These are phyloP conservation scores for Oligophagozyma castellii DNA, from an alignment of 1,139 yeast genomes.

Conservation along the genomic window DNA sequence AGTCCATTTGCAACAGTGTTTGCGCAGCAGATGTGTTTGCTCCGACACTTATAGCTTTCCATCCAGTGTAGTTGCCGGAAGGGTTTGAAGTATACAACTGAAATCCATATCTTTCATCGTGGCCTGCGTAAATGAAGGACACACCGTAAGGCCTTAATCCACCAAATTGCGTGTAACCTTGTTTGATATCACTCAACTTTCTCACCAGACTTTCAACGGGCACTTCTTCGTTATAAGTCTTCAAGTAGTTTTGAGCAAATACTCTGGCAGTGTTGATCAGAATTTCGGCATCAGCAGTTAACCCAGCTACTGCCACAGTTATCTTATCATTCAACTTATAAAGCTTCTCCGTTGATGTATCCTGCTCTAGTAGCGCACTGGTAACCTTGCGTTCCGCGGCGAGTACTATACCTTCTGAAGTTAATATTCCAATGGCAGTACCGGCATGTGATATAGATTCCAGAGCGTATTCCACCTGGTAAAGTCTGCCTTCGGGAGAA, in stretches of 20 bases:
- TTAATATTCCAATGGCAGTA: slow-evolving; percentile 89
- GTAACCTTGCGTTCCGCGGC: slow-evolving; percentile 96
- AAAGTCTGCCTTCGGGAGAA: slow-evolving; percentile 96
- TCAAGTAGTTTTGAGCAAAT: slow-evolving; percentile 70
- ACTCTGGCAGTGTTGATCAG: slow-evolving; percentile 80
- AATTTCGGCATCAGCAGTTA: slow-evolving; percentile 94
- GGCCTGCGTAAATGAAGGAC: slow-evolving; percentile 90
- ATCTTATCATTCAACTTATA: slow-evolving; percentile 72
- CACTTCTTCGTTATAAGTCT: slow-evolving; percentile 78
- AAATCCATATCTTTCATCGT: slow-evolving; percentile 79
- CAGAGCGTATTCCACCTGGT: slow-evolving; percentile 93
- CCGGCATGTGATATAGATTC: slow-evolving; percentile 98
- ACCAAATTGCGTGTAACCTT: slow-evolving; percentile 97
- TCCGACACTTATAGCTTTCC: slow-evolving; percentile 97
- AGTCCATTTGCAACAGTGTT: slow-evolving; percentile 88
- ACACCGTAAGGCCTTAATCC: slow-evolving; percentile 98
- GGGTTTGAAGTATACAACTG: slow-evolving; percentile 94
- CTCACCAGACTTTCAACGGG: slow-evolving; percentile 87
- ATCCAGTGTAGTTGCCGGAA: slow-evolving; percentile 92
- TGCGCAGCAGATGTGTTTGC: slow-evolving; percentile 96
- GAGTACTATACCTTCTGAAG: slow-evolving; percentile 84
- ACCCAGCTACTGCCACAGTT: slow-evolving; percentile 94
- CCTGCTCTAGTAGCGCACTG: slow-evolving; percentile 83
- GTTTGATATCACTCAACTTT: slow-evolving; percentile 83
- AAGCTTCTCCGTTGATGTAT: slow-evolving; percentile 84